Conservation (phyloP, 2,329 filamentous ascomycete species). For the Phaeosphaeriaceae sp. region DNA sequence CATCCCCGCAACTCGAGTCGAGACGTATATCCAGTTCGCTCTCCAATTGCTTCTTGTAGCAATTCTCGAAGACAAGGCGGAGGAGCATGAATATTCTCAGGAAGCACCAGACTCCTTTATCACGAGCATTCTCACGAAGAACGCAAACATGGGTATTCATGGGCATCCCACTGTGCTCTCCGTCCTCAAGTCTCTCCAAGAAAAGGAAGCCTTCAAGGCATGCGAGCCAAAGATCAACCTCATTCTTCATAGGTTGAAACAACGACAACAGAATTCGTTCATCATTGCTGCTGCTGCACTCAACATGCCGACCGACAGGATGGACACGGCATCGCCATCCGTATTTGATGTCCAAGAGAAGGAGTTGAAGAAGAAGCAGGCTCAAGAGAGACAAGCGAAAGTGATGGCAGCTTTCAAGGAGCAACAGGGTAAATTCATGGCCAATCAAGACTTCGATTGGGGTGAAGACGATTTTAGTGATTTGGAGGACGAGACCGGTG, state of each 20-base stretch:
- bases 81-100: conserved; percentile 50
- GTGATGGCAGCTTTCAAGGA: conserved; percentile 99
- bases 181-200: conserved; percentile 60
- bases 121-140: conserved; percentile 70
- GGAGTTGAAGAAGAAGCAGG: conserved; percentile 88
- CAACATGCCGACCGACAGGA: conserved; percentile 73
- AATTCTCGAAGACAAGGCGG: conserved; percentile 77
- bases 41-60: conserved; percentile 87
- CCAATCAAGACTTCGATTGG: conserved; percentile 88
- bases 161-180: conserved; percentile 57
- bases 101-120: conserved; percentile 70
- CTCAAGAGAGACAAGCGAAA: conserved; percentile 84
- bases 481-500: conserved; percentile 68
- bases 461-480: conserved; percentile 82
- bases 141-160: conserved; percentile 55
- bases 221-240: conserved; percentile 85
- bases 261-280: conserved; percentile 79
- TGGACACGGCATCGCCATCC: conserved; percentile 84
- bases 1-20: conserved; percentile 81
- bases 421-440: conserved; percentile 93
- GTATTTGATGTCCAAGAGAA: conserved; percentile 67
- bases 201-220: conserved; percentile 77
- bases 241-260: conserved; percentile 83
- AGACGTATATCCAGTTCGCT: conserved; percentile 90
- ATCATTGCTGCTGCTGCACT: conserved; percentile 68